These are phyloP conservation scores for Termitomyces sp. DNA, from an alignment of 768 basidiomycete species.

Conservation along the genomic window DNA sequence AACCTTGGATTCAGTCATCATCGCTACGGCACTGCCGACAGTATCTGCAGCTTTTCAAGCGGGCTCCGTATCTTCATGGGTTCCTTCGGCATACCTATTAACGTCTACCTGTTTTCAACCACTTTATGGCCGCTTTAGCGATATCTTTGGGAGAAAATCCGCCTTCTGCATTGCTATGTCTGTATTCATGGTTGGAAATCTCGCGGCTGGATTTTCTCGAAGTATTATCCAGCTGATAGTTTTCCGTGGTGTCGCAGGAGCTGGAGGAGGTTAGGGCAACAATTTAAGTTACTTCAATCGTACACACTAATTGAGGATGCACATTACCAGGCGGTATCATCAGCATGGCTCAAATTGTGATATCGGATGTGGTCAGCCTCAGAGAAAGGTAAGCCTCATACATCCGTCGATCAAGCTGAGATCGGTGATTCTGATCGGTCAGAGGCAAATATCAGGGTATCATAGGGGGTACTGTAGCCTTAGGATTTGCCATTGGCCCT, in stretches of 20 bases:
- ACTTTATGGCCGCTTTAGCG: conserved; percentile 55
- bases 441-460: conserved; percentile 79
- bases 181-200: conserved; percentile 61
- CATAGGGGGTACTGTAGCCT: conserved; percentile 48
- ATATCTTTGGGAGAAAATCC: conserved; percentile 63
- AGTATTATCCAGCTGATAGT: conserved; percentile 64
- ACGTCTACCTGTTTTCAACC: conserved; percentile 63
- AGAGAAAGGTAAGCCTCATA: conserved; percentile 44
- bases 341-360: conserved; percentile 65
- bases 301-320: not conserved
- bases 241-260: conserved; percentile 61
- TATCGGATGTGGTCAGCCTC: conserved; percentile 67
- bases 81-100: conserved; percentile 66
- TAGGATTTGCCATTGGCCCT: conserved; percentile 64
- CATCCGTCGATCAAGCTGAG: not conserved
- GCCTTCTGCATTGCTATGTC: conserved; percentile 51
- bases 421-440: not conserved
- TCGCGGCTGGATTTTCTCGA: conserved; percentile 61
- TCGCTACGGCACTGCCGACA: conserved; percentile 70
- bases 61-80: conserved; percentile 61
- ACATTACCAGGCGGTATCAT: conserved; percentile 44
- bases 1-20: conserved; percentile 64
- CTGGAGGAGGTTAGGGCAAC: conserved; percentile 46
- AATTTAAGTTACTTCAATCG: not conserved
- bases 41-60: conserved; percentile 63